These are phyloP conservation scores for Linum tenue DNA, from an alignment of 345 rosid species.

Conservation along the genomic window DNA sequence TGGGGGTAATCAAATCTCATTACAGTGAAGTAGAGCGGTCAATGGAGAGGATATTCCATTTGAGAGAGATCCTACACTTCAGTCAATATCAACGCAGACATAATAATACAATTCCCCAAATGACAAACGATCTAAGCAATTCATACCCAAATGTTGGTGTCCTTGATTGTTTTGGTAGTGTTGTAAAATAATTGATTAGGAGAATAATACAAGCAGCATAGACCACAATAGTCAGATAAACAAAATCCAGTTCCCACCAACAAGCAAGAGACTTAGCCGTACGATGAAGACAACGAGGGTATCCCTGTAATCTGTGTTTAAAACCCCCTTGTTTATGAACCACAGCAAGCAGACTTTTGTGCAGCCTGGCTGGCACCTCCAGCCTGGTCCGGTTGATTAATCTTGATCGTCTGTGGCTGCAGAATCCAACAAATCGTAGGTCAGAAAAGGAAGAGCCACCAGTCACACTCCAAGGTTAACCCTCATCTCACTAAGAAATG, in stretches of 20 bases:
- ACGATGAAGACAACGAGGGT: neutral
- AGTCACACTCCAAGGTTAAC: too few species aligned
- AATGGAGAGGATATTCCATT: too few species aligned
- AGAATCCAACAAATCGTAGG: neutral
- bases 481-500: too few species aligned
- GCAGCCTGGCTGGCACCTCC: constrained; percentile 35
- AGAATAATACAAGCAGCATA: constrained; percentile 3
- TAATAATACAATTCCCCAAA: neutral
- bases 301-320: neutral
- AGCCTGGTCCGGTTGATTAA: constrained; percentile 41
- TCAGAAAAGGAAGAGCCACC: too few species aligned
- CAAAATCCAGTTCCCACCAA: neutral
- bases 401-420: constrained; percentile 60
- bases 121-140: neutral
- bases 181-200: neutral
- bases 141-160: neutral
- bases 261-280: neutral
- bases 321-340: constrained; percentile 18
- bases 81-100: too few species aligned
- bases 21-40: too few species aligned
- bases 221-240: neutral
- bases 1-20: too few species aligned
- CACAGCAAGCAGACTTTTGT: constrained; percentile 48
- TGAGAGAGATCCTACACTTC: too few species aligned
- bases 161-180: neutral